These are phyloP conservation scores for Trypanosoma scelopori DNA, from an alignment of 208 protist species.

Conservation along the genomic window DNA sequence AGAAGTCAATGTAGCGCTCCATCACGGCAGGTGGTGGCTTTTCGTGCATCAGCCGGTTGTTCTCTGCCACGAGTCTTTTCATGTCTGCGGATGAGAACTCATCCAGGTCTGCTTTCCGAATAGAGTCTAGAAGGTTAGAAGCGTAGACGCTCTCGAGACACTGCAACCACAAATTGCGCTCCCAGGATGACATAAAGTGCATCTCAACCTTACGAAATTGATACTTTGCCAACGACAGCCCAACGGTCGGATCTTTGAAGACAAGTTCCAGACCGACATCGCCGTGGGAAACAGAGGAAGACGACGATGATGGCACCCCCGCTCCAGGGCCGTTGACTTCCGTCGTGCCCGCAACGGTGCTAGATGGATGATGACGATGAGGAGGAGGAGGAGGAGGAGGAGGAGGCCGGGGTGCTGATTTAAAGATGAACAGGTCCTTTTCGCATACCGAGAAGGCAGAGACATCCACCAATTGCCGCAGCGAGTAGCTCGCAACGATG, in stretches of 20 bases:
- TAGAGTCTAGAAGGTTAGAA: conserved; percentile 50
- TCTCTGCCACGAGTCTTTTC: conserved; percentile 13
- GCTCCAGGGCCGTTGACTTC: not conserved
- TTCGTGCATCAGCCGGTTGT: conserved; percentile 14
- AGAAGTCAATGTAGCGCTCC: conserved; percentile 58
- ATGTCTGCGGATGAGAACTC: conserved; percentile 11
- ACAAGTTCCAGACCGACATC: conserved; percentile 52
- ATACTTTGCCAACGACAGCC: not conserved
- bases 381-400: too few species aligned
- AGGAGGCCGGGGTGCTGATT: conserved; percentile 30
- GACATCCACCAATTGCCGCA: conserved; percentile 47
- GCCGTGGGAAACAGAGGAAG: conserved; percentile 41
- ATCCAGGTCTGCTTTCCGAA: conserved; percentile 37
- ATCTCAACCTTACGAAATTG: conserved; percentile 42
- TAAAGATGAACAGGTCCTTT: conserved; percentile 48
- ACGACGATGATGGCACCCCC: conserved; percentile 10
- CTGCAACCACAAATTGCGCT: conserved; percentile 49
- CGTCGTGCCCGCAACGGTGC: not conserved
- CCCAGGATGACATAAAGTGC: conserved; percentile 43
- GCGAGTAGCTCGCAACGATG: conserved; percentile 29
- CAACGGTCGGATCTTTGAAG: conserved; percentile 31
- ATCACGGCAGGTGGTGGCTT: conserved; percentile 20
- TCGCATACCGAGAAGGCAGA: conserved; percentile 44
- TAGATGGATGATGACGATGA: not conserved
- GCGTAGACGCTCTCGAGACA: conserved; percentile 47